Percentiles rank a stretch among this genome's conserved stretches.
Conservation (phyloP, 108 stramenopile species). For the Asterionellopsis glacialis region DNA sequence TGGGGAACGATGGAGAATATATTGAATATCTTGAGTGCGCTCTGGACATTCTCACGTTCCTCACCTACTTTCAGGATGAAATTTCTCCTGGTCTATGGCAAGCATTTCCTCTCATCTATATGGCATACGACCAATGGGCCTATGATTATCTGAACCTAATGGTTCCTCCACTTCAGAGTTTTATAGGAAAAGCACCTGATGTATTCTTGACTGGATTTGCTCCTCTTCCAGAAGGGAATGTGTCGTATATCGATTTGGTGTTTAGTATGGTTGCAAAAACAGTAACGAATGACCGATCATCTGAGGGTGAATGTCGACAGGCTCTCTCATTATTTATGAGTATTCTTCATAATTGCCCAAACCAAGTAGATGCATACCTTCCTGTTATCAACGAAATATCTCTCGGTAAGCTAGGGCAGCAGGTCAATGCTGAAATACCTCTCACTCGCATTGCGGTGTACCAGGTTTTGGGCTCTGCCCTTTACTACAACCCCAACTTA, state of each 20-base stretch:
- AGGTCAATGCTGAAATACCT: conserved; percentile 64
- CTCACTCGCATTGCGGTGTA: conserved; percentile 74
- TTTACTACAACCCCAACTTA: conserved; percentile 86
- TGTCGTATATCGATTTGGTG: conserved; percentile 81
- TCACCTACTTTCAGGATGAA: conserved; percentile 86
- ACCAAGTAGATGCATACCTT: conserved; percentile 76
- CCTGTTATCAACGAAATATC: conserved; percentile 79
- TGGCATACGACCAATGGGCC: conserved; percentile 91
- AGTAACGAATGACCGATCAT: conserved; percentile 73
- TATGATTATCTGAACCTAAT: conserved; percentile 94
- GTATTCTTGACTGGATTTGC: conserved; percentile 59
- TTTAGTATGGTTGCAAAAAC: conserved; percentile 87
- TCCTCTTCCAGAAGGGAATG: conserved; percentile 45
- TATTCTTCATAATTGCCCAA: conserved; percentile 85
- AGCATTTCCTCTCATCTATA: conserved; percentile 87
- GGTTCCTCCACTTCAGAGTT: conserved; percentile 92
- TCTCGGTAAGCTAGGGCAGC: conserved; percentile 80
- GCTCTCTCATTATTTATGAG: conserved; percentile 85
- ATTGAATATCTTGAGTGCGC: conserved; percentile 94
- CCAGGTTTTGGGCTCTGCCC: conserved; percentile 79
- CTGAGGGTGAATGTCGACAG: conserved; percentile 83
- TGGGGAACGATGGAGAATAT: conserved; percentile 88
- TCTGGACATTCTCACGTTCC: conserved; percentile 88
- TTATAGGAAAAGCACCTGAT: conserved; percentile 83
- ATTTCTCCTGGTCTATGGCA: conserved; percentile 90